Percentiles rank a stretch among this genome's conserved stretches.
These are phyloP conservation scores for Mycena galericulata DNA, from an alignment of 768 basidiomycete genomes.

Conservation along the genomic window DNA sequence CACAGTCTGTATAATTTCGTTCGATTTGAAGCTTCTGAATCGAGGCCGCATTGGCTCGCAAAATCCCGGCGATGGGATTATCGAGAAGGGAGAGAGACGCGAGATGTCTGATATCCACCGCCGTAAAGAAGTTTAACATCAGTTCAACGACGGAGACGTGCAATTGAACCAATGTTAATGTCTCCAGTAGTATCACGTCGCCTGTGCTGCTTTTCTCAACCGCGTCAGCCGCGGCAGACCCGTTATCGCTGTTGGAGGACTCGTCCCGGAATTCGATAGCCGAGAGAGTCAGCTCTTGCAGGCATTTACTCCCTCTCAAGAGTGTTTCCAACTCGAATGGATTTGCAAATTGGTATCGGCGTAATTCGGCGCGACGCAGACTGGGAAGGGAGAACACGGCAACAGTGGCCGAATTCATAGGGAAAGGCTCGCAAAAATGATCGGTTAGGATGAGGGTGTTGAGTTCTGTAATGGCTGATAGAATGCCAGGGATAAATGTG, in stretches of 20 bases:
- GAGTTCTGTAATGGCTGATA: background rate
- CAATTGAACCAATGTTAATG: background rate
- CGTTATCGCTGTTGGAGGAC: too few species aligned
- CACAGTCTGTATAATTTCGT: background rate
- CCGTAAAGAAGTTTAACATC: conserved; percentile 1
- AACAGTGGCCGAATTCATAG: too few species aligned
- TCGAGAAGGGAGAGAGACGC: background rate
- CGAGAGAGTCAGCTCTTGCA: background rate
- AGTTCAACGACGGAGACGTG: background rate
- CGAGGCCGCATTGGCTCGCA: background rate
- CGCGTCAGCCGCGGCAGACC: too few species aligned
- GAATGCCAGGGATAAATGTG: background rate
- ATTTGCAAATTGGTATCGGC: background rate
- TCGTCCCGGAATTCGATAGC: background rate
- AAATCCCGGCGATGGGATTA: background rate
- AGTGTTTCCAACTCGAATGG: background rate
- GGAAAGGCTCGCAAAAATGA: too few species aligned
- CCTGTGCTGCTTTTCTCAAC: background rate
- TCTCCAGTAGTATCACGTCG: background rate
- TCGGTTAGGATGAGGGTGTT: background rate
- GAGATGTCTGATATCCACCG: background rate
- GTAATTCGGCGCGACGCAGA: background rate
- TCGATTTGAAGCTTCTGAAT: background rate
- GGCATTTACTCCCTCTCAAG: background rate
- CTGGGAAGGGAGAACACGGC: background rate